These are phyloP conservation scores for Ustilago curta DNA, from an alignment of 1,284 basidiomycete species.

Conservation along the genomic window DNA sequence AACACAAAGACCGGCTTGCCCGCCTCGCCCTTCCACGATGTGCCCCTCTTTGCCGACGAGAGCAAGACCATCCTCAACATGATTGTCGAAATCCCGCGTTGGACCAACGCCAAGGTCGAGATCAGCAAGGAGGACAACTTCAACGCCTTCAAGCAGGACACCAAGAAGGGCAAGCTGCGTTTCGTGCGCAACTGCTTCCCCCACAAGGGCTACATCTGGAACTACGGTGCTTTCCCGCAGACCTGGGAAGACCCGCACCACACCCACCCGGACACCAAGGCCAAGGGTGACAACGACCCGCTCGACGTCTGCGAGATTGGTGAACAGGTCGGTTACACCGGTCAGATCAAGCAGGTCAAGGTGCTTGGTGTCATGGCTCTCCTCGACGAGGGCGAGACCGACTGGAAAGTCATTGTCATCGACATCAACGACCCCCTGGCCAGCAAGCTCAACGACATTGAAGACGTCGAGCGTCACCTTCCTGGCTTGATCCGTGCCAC, in stretches of 20 bases:
- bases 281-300: slow-evolving; percentile 98
- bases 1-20: slow-evolving; percentile 64
- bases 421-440: slow-evolving; percentile 97
- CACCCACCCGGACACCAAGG: slow-evolving; percentile 96
- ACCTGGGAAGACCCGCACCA: slow-evolving; percentile 97
- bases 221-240: slow-evolving; percentile 84
- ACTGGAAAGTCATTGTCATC: slow-evolving; percentile 76
- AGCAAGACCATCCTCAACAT: slow-evolving; percentile 75
- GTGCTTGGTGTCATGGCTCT: slow-evolving; percentile 99
- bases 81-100: slow-evolving; percentile 86
- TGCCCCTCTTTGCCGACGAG: slow-evolving; percentile 69
- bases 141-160: slow-evolving; percentile 99
- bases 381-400: slow-evolving; percentile 69
- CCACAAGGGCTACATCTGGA: slow-evolving; percentile 85
- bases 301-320: slow-evolving; percentile 99
- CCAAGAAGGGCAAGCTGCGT: slow-evolving; percentile 93
- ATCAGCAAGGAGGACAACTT: slow-evolving; percentile 96
- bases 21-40: slow-evolving; percentile 68
- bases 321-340: slow-evolving; percentile 96
- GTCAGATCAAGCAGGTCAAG: slow-evolving; percentile 99
- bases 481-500: slow-evolving; percentile 87
- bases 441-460: slow-evolving; percentile 96
- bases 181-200: slow-evolving; percentile 99
- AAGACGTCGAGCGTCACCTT: slow-evolving; percentile 98
- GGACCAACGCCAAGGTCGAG: slow-evolving; percentile 98